These are phyloP conservation scores for Conticribra guillardii DNA, from an alignment of 108 stramenopile species.

Conservation along the genomic window DNA sequence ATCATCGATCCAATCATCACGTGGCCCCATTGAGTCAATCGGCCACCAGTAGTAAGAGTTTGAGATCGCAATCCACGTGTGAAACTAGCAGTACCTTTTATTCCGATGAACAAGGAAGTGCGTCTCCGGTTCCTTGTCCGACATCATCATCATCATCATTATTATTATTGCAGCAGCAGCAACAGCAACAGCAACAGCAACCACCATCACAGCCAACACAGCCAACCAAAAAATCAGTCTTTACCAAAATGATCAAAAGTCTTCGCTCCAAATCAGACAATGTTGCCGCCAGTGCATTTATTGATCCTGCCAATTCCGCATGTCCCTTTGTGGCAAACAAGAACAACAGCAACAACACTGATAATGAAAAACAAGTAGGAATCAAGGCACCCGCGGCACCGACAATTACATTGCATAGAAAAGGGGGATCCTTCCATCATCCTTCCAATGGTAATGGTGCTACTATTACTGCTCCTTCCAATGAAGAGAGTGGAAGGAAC, in stretches of 20 bases:
- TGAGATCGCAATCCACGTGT: conserved; percentile 9
- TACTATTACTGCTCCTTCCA: no score
- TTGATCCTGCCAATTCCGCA: conserved; percentile 29
- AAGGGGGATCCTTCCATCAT: neutral
- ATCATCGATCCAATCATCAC: neutral
- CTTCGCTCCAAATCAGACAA: conserved; percentile 24
- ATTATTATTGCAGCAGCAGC: neutral
- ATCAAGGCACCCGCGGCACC: neutral
- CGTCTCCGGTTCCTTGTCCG: neutral
- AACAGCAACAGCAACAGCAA: neutral
- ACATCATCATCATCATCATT: neutral
- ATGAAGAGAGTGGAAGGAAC: neutral
- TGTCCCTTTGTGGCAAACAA: conserved; percentile 32
- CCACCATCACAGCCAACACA: conserved; percentile 1
- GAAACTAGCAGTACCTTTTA: conserved; percentile 1
- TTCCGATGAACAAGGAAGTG: conserved; percentile 6
- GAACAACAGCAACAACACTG: neutral
- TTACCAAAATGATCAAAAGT: conserved; percentile 38
- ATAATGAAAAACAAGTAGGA: conserved; percentile 10
- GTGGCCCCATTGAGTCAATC: neutral
- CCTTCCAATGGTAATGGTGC: neutral
- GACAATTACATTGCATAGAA: neutral
- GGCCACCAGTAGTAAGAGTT: neutral
- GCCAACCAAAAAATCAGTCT: conserved; percentile 33
- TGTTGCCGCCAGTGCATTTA: conserved; percentile 27